A percentile compares a stretch with the other conserved stretches of the same genome.
phyloP scores from a whole-genome alignment of 2,329 filamentous ascomycete genomes.

The Ophiostoma montium region DNA sequence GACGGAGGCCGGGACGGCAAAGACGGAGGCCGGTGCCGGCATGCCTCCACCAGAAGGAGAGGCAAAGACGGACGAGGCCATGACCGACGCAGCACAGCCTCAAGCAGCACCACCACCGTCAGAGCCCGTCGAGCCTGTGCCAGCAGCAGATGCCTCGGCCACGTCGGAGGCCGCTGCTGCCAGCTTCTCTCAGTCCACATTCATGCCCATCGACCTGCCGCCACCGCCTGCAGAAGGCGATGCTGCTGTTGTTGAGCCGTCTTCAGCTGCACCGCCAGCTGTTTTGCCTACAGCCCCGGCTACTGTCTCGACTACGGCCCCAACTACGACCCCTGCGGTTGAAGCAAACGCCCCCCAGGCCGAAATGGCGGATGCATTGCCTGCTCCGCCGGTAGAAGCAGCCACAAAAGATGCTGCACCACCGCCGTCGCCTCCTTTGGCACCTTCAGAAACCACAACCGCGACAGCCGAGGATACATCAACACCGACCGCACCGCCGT shows the following conservation, averaged over 20 bases:
- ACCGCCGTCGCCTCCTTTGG: background rate
- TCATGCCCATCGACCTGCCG: constrained; percentile 6
- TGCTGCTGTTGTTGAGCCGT: background rate
- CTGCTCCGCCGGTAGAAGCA: background rate
- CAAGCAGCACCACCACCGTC: background rate
- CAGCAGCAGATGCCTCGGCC: background rate
- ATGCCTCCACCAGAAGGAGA: background rate
- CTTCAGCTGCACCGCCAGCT: background rate
- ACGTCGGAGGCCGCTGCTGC: background rate
- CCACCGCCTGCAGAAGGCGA: background rate
- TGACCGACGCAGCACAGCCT: background rate
- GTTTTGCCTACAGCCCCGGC: background rate
- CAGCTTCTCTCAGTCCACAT: constrained; percentile 5
- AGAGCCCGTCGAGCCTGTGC: background rate
- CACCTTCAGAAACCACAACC: background rate
- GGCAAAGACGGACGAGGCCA: background rate
- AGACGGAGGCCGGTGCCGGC: background rate
- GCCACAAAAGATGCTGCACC: background rate
- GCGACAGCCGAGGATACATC: background rate
- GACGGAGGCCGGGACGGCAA: background rate
- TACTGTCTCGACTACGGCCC: background rate
- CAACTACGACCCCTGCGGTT: background rate
- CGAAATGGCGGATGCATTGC: constrained; percentile 1
- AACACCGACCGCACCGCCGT: background rate
- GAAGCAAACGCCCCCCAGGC: background rate